Conservation (phyloP, 2,329 filamentous ascomycete genomes). For the Microcyclosporella mali region DNA sequence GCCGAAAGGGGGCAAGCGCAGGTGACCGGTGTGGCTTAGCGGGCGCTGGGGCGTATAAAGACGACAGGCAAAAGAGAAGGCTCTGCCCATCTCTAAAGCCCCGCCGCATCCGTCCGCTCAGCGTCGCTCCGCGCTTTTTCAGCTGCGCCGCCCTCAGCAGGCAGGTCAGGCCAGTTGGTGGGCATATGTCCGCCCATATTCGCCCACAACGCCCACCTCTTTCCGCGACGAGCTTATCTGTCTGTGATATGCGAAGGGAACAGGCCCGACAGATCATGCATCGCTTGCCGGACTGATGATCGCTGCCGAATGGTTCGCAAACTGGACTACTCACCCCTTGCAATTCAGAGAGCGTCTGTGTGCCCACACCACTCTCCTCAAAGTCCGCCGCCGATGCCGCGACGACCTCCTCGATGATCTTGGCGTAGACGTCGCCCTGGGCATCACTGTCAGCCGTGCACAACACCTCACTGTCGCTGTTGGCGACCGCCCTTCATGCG, state of each 20-base stretch:
- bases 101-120: constrained; percentile 36
- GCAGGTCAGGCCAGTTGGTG: no score
- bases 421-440: constrained; percentile 73
- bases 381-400: constrained; percentile 77
- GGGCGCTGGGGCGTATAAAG: constrained; percentile 37
- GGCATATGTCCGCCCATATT: background rate
- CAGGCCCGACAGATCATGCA: background rate
- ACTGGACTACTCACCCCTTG: constrained; percentile 59
- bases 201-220: background rate
- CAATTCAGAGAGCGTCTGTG: constrained; percentile 78
- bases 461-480: background rate
- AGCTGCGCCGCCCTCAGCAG: constrained; percentile 13
- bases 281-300: background rate
- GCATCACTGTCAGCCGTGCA: constrained; percentile 14
- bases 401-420: constrained; percentile 73
- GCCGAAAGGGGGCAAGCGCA: constrained; percentile 32
- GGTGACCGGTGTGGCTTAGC: constrained; percentile 16
- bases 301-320: constrained; percentile 1
- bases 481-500: background rate
- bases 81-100: constrained; percentile 33
- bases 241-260: background rate
- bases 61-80: constrained; percentile 40
- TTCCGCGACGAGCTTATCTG: background rate
- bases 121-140: constrained; percentile 9
- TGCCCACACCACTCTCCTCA: constrained; percentile 90